A percentile compares a stretch with the other conserved stretches of the same genome.
These are phyloP conservation scores for Hanseniaspora lachancei DNA, from an alignment of 805 yeast species.

Conservation along the genomic window DNA sequence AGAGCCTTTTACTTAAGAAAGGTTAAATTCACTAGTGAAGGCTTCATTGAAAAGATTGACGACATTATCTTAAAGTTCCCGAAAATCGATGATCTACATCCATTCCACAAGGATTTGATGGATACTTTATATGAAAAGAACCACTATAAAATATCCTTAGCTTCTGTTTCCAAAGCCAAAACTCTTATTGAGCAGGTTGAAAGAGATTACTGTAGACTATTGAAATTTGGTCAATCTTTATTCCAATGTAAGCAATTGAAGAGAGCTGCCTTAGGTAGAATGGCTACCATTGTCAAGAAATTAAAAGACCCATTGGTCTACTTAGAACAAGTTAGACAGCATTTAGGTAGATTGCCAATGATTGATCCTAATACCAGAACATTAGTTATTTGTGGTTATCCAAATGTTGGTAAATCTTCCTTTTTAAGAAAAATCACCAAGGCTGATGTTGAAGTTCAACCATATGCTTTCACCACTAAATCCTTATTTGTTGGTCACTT, in stretches of 20 bases:
- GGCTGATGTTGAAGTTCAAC: constrained; percentile 98
- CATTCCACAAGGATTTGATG: constrained; percentile 95
- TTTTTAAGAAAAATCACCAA: constrained; percentile 86
- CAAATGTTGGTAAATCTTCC: constrained; percentile 97
- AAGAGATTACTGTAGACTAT: constrained; percentile 83
- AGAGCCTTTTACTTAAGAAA: constrained; percentile 97
- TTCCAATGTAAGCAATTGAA: constrained; percentile 98
- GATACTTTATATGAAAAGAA: constrained; percentile 96
- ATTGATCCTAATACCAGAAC: constrained; percentile 99
- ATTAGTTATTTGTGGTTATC: constrained; percentile 92
- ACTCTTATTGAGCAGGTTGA: constrained; percentile 89
- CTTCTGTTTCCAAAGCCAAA: constrained; percentile 88
- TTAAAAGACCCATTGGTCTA: constrained; percentile 86
- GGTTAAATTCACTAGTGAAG: constrained; percentile 91
- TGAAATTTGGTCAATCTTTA: constrained; percentile 93
- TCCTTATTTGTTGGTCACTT: constrained; percentile 96
- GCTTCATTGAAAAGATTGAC: constrained; percentile 82
- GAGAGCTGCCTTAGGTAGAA: constrained; percentile 97
- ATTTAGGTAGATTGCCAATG: constrained; percentile 92
- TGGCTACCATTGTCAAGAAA: constrained; percentile 96
- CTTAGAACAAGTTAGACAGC: constrained; percentile 97
- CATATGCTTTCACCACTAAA: constrained; percentile 97
- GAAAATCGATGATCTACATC: constrained; percentile 92
- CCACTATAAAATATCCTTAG: constrained; percentile 92
- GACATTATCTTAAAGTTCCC: constrained; percentile 85